Evolutionary conservation across 257 asterid genomes (phyloP).

Genomic region (Salvia splendens): DNA sequence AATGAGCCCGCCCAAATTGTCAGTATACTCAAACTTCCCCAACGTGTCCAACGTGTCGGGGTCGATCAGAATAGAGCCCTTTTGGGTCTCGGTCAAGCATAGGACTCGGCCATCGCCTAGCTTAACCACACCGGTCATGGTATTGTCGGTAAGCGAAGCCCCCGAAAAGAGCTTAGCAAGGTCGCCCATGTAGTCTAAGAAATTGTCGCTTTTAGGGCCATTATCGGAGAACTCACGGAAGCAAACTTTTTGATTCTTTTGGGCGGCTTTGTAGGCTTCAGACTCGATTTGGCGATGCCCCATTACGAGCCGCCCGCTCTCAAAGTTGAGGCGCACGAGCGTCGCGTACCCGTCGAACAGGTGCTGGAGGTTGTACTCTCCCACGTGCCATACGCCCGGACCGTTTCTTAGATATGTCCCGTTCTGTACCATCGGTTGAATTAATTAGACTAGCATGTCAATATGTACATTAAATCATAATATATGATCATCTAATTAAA

Average conservation of each 20-base stretch:
- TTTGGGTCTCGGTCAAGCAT: slow-evolving; percentile 84
- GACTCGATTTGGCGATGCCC: slow-evolving; percentile 88
- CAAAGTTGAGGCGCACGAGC: slow-evolving; percentile 77
- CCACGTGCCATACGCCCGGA: slow-evolving; percentile 93
- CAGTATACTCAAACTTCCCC: slow-evolving; percentile 67
- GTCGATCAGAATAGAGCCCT: slow-evolving; percentile 74
- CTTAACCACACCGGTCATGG: slow-evolving; percentile 88
- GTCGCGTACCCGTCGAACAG: slow-evolving; percentile 98
- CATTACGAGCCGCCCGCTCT: slow-evolving; percentile 63
- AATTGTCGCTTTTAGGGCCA: slow-evolving; percentile 67
- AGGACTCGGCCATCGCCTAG: slow-evolving; percentile 89
- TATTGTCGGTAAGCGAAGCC: slow-evolving; percentile 84
- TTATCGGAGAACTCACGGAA: slow-evolving; percentile 82
- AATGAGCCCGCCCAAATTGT: slow-evolving; percentile 65
- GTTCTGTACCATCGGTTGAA: slow-evolving; percentile 58
- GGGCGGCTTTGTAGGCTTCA: slow-evolving; percentile 86
- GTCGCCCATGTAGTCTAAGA: slow-evolving; percentile 76
- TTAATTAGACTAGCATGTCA: slow-evolving; percentile 29
- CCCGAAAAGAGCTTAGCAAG: slow-evolving; percentile 85
- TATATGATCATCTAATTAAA: too few species aligned
- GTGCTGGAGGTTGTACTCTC: slow-evolving; percentile 85
- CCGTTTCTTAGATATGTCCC: slow-evolving; percentile 96
- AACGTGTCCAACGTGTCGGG: slow-evolving; percentile 69
- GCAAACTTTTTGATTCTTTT: slow-evolving; percentile 62
- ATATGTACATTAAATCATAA: too few species aligned